Base-by-base conservation (phyloP, 495 filamentous ascomycete species). In the Xanthoparmelia taractica region DNA sequence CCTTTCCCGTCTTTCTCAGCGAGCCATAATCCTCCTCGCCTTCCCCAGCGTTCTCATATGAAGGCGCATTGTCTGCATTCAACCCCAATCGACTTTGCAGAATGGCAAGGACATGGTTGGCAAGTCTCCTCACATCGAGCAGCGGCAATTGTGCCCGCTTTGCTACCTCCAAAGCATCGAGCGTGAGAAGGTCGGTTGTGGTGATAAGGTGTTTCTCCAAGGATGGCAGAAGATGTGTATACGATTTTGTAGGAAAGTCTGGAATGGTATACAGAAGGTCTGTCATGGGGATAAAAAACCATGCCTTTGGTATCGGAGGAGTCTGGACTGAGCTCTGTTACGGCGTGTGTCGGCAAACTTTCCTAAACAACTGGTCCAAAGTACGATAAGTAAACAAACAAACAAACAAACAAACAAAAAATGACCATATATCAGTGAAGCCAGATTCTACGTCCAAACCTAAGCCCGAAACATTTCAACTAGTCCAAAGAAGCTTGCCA, bases 241-340 rank as follows among this genome's bases (percentile, higher is more conserved):
- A 91, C 27, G 78, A 72, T 69, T 82, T 81, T 62, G 83, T 84
- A 66, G 82, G 76, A 76, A 96, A 96, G 75, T 81, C 77, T 67
- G 94, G 94, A 58, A 96, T 85, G 72, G 92, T 82, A 72, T 82
- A 79, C 70, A 86, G 78, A 65, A 98, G 88, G 85, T 98, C 93
- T 73, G 91, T 94, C 89, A 92, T 92, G 71, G 74, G 68, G 41
- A 34, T 31, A 48, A 23, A 60, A 4, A 31, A 20, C 2, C 7
- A 33, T 61, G 15, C 23, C 29, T 17, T 31, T 31, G 15, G 36
- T n/a, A n/a, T n/a, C 25, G 34, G 25, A 17, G 20, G 34, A 41
- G 11, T 15, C 29, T 55, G 37, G 34, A n/a, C n/a, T n/a, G n/a
- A n/a, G n/a, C n/a, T n/a, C 20, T n/a, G 59, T 34, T 31, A 47